These are phyloP conservation scores for Ceratocystiopsis brevicomis DNA, from an alignment of 2,329 filamentous ascomycete genomes.

Conservation along the genomic window DNA sequence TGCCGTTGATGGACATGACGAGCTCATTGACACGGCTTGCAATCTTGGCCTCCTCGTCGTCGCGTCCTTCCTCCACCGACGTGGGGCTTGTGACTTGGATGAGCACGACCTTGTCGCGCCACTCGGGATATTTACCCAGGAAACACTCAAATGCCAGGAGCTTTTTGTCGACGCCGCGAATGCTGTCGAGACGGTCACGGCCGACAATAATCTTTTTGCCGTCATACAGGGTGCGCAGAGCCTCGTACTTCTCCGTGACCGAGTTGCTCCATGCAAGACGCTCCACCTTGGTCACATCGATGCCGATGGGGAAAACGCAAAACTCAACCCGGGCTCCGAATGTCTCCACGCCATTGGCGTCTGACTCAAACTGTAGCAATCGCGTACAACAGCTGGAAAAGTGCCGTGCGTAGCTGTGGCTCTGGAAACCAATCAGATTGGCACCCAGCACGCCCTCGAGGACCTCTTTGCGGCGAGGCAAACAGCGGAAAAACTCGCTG, in stretches of 20 bases:
- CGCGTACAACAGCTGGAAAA: conserved; percentile 88
- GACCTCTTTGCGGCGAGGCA: conserved; percentile 75
- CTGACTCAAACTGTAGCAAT: conserved; percentile 77
- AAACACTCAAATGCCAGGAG: conserved; percentile 87
- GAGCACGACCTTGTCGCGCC: conserved; percentile 78
- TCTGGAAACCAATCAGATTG: conserved; percentile 90
- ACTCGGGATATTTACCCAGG: conserved; percentile 75
- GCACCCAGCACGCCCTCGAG: conserved; percentile 77
- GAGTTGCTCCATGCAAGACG: conserved; percentile 52
- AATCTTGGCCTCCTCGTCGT: conserved; percentile 61
- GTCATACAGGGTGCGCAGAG: conserved; percentile 58
- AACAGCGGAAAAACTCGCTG: conserved; percentile 82
- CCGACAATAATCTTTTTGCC: conserved; percentile 92
- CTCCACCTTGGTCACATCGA: conserved; percentile 68
- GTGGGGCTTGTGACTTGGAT: conserved; percentile 90
- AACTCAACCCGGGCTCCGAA: conserved; percentile 80
- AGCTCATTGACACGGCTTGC: conserved; percentile 79
- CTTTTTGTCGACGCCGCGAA: conserved; percentile 88
- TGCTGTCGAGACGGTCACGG: conserved; percentile 80
- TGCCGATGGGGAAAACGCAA: conserved; percentile 86
- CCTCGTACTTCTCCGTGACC: conserved; percentile 52
- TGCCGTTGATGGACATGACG: conserved; percentile 78
- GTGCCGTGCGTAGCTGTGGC: conserved; percentile 84
- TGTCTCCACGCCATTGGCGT: conserved; percentile 67
- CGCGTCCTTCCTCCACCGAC: conserved; percentile 58